phyloP scores from a whole-genome alignment of 2,329 filamentous ascomycete genomes.

The Akanthomyces dipterigenus region DNA sequence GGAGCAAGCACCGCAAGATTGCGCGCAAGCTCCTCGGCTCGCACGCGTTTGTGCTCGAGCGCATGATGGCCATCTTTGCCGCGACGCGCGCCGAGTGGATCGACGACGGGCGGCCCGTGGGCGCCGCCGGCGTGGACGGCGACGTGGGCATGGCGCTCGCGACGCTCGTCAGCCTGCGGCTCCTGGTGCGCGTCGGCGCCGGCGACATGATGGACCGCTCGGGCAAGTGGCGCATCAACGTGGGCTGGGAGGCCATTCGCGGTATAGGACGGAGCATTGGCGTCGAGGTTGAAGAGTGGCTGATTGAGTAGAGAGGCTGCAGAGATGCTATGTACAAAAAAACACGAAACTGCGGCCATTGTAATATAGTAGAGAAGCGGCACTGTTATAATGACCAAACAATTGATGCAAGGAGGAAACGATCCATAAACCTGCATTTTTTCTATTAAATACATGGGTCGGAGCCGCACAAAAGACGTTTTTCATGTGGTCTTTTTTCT shows the following conservation, averaged over 20 bases:
- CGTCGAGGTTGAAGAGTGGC: conserved; percentile 72
- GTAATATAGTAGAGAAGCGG: neutral
- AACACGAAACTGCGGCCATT: neutral
- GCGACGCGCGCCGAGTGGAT: conserved; percentile 55
- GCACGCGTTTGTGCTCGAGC: conserved; percentile 69
- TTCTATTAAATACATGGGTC: neutral
- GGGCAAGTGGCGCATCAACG: conserved; percentile 70
- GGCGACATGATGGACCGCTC: conserved; percentile 61
- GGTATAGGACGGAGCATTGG: conserved; percentile 65
- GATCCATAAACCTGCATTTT: neutral
- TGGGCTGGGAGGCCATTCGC: conserved; percentile 70
- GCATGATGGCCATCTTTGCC: conserved; percentile 70
- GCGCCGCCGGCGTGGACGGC: conserved; percentile 36
- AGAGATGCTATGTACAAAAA: neutral
- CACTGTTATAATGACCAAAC: neutral
- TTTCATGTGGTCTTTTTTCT: neutral
- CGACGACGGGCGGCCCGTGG: conserved; percentile 22
- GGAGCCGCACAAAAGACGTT: neutral
- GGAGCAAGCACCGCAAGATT: conserved; percentile 60
- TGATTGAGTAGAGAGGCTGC: conserved; percentile 50
- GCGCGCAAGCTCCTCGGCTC: conserved; percentile 70
- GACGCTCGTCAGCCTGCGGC: conserved; percentile 62
- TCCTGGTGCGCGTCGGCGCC: conserved; percentile 60
- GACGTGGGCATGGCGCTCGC: conserved; percentile 61
- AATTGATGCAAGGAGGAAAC: neutral